Conservation (phyloP, 805 yeast genomes). For the Millerozyma miso region DNA sequence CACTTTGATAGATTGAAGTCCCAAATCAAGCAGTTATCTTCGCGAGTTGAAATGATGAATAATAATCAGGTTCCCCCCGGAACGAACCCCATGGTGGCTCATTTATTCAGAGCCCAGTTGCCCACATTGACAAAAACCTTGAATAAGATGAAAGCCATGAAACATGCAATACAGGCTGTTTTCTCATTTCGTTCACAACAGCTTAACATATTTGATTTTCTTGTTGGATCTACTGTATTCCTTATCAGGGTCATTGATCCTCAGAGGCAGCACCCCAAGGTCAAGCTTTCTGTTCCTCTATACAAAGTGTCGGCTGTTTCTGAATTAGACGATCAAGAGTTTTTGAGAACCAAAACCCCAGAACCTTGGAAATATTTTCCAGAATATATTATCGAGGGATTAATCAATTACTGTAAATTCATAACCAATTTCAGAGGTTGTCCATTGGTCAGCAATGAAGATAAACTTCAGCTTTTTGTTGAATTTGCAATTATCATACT, state of each 20-base stretch:
- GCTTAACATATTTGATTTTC: conserved; percentile 67
- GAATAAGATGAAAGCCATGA: conserved; percentile 37
- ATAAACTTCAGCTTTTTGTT: conserved; percentile 53
- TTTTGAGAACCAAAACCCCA: conserved; percentile 61
- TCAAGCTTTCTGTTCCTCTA: conserved; percentile 48
- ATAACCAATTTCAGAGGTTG: conserved; percentile 52
- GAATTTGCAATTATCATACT: conserved; percentile 71
- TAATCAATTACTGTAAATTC: conserved; percentile 65
- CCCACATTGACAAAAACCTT: conserved; percentile 41
- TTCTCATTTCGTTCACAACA: conserved; percentile 56
- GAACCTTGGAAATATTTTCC: conserved; percentile 79
- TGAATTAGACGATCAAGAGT: conserved; percentile 72
- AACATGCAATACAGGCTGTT: conserved; percentile 60
- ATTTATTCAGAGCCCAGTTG: conserved; percentile 35
- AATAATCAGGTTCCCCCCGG: conserved; percentile 25
- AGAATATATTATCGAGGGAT: conserved; percentile 80
- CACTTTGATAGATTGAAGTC: conserved; percentile 50
- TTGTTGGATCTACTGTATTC: conserved; percentile 72
- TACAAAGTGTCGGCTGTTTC: conserved; percentile 56
- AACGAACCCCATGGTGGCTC: conserved; percentile 21
- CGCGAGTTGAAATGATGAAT: conserved; percentile 45
- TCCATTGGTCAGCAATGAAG: conserved; percentile 51
- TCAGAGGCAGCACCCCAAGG: conserved; percentile 54
- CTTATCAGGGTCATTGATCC: conserved; percentile 74
- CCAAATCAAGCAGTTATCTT: conserved; percentile 45